phyloP scores from a whole-genome alignment of 2,329 filamentous ascomycete species.

The Colletotrichum euphorbiae region DNA sequence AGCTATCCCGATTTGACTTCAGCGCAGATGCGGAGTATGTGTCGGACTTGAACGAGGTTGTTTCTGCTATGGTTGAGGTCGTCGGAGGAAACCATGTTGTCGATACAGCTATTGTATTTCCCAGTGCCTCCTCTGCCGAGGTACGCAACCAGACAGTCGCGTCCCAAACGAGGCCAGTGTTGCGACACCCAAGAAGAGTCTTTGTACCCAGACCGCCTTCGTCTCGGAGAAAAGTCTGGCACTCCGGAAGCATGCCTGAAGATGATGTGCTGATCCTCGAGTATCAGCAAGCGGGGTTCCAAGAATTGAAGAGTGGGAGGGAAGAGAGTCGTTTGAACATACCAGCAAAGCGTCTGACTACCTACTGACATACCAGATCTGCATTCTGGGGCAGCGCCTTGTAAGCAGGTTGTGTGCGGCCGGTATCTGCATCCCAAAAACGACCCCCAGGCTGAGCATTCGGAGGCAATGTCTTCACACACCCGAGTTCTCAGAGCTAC shows the following conservation, averaged over 20 bases:
- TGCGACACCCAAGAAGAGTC: slow-evolving; percentile 26
- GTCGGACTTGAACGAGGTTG: not conserved
- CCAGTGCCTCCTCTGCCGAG: not conserved
- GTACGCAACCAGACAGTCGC: slow-evolving; percentile 16
- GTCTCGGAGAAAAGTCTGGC: slow-evolving; percentile 21
- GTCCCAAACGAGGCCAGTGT: slow-evolving; percentile 2
- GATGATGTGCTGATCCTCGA: not conserved
- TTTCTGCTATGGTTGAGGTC: not conserved
- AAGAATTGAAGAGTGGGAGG: not conserved
- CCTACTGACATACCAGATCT: not conserved
- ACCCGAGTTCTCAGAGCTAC: slow-evolving; percentile 7
- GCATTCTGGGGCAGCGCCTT: slow-evolving; percentile 3
- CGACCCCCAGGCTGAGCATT: not conserved
- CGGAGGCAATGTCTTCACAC: not conserved
- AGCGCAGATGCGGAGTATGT: no score
- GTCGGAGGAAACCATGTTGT: not conserved
- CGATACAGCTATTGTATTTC: not conserved
- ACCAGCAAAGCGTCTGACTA: slow-evolving; percentile 28
- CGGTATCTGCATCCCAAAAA: slow-evolving; percentile 12
- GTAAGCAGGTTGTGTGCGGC: slow-evolving; percentile 1
- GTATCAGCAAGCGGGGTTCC: not conserved
- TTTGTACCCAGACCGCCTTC: slow-evolving; percentile 16
- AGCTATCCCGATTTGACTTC: not conserved
- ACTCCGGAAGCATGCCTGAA: slow-evolving; percentile 9
- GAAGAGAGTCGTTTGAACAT: not conserved